Evolutionary conservation across 495 filamentous ascomycete species (phyloP), one percentile per base, ranked within the genome.

Genomic region (Penicillium argentinense): DNA sequence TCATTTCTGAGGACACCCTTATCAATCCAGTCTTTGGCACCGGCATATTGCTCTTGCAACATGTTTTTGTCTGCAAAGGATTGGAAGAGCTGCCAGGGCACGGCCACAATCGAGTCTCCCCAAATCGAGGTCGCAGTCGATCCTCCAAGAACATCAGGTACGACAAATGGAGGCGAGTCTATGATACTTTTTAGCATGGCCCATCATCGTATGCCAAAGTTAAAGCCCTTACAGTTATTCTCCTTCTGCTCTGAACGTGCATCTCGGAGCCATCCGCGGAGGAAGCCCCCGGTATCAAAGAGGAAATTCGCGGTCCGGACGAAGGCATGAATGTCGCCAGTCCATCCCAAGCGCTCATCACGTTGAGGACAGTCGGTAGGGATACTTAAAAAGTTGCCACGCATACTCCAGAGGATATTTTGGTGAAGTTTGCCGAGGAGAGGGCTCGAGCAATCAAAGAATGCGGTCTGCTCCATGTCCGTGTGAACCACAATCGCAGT

Each of bases 351-450:
- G 16, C 33, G 33, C 16, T 36, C 33, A 22, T 36, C 33, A 21
- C 33, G 33, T 18, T 36, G 33, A 3, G 33, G 33, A 36, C 33
- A 36, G n/a, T 36, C 33, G 3, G 33, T 36, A 3, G 33, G 33
- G 6, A 36, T 36, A 12, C 33, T 36, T 9, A 36, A 11, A 21
- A 36, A 36, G 17, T 36, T 36, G 16, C 33, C 33, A 21, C 33
- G 33, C 33, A 36, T 36, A 9, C 33, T 36, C 33, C 33, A 36
- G 7, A 36, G 33, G 12, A 36, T 36, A 36, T 36, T 36, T 12
- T 36, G 18, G 33, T 36, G 33, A 21, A 36, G 33, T 4, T 18
- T 14, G 17, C 21, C 21, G 1, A 36, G 33, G 5, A 36, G 33
- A 6, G 33, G 21, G 33, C 21, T n/a, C 3, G 33, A 36, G 14